Base-by-base conservation (phyloP, 345 rosid species). In the Populus nigra region DNA sequence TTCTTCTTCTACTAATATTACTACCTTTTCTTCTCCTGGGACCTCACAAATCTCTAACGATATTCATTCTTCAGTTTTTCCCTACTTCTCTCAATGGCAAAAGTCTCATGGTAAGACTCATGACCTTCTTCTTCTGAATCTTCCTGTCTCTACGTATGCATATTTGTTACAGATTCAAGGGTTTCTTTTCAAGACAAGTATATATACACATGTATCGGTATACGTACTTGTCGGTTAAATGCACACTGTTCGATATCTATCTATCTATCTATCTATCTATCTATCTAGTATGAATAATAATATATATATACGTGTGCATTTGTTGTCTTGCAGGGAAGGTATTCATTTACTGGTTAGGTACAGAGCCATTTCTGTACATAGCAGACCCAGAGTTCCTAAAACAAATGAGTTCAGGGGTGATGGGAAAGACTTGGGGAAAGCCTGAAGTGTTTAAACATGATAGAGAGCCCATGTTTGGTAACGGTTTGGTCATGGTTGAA, bases 401-500 rank as follows among this genome's bases (percentile, higher is more conserved):
- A 75, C 85, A 71, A 57, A 86, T 96, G 91, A 86, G 97, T 16
- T 71, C 83, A 16, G 98, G 99, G 16, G 90, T 96, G 8, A 69
- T 88, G 91, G 99, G 98, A 16, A 96, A 92, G 87, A 91, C 88
- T 25, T 92, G 99, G 99, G 99, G 99, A 69, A 96, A 96, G 74
- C 98, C 98, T 49, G 71, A 70, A 49, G 94, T 96, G 25, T 90
- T 93, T 83, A 92, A 89, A 83, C 83, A 85, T 39, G 99, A 96
- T 81, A 88, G 98, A 75, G 85, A 89, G 57, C 97, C 99, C 36
- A 93, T 96, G 97, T 96, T 96, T 74, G 99, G 99, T 18, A 84
- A 88, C 12, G 98, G 99, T 38, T 79, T 93, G 80, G 71, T 88
- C 17, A 96, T 92, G 97, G 97, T 88, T 61, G 98, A 93, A 85